Conservation (phyloP, 2,329 filamentous ascomycete genomes). For the Mycocentrospora acerina region DNA sequence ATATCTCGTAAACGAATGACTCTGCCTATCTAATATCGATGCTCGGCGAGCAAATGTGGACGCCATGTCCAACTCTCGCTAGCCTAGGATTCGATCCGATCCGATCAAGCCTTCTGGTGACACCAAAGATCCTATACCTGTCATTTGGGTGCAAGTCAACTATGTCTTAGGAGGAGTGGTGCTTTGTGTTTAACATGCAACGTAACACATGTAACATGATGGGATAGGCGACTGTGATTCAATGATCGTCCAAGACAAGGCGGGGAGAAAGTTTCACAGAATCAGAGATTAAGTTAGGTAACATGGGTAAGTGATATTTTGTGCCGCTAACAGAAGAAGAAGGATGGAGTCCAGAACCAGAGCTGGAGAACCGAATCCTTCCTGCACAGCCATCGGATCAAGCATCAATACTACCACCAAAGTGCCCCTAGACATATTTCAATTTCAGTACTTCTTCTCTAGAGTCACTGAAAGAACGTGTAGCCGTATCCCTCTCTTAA, state of each 20-base stretch:
- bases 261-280: constrained; percentile 47
- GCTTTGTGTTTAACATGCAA: constrained; percentile 51
- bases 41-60: constrained; percentile 50
- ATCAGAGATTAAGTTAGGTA: constrained; percentile 49
- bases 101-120: constrained; percentile 15
- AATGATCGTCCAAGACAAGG: constrained; percentile 54
- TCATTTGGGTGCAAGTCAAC: constrained; percentile 53
- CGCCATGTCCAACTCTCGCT: constrained; percentile 44
- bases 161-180: constrained; percentile 54
- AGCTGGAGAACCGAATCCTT: constrained; percentile 41
- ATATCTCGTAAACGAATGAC: constrained; percentile 41
- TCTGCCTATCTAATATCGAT: constrained; percentile 51
- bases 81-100: constrained; percentile 13
- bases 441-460: constrained; percentile 45
- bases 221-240: constrained; percentile 51
- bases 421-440: constrained; percentile 51
- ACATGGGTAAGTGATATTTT: constrained; percentile 41
- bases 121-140: constrained; percentile 29
- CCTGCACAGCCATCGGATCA: not conserved
- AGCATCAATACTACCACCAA: constrained; percentile 1
- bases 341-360: constrained; percentile 37
- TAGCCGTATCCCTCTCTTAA: constrained; percentile 23
- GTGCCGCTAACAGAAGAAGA: constrained; percentile 44
- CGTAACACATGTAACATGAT: constrained; percentile 56
- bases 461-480: constrained; percentile 44